Conservation (phyloP, 2,329 filamentous ascomycete species). For the Magnaporthiopsis poae region DNA sequence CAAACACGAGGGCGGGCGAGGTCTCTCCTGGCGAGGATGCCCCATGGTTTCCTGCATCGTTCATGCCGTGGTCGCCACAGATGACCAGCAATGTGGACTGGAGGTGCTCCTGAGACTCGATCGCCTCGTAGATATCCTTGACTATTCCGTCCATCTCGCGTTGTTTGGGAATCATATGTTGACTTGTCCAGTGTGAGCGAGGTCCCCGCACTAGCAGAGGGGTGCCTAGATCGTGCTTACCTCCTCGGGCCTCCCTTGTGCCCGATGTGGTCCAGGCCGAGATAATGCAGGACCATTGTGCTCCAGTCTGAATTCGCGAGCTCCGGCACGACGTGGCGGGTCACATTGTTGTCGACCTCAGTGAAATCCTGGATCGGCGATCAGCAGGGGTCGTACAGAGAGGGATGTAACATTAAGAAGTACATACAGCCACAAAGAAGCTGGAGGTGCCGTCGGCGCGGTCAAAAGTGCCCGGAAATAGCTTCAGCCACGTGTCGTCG, state of each 20-base stretch:
- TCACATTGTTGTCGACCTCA: slow-evolving; percentile 96
- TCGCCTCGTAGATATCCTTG: slow-evolving; percentile 61
- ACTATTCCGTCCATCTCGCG: slow-evolving; percentile 54
- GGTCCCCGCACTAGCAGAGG: background rate
- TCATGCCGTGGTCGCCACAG: slow-evolving; percentile 98
- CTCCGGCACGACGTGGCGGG: slow-evolving; percentile 72
- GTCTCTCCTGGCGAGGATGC: slow-evolving; percentile 91
- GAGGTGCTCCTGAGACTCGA: slow-evolving; percentile 62
- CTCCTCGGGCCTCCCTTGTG: slow-evolving; percentile 86
- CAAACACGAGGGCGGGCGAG: slow-evolving; percentile 81
- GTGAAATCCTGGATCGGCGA: slow-evolving; percentile 73
- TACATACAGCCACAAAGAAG: slow-evolving; percentile 86
- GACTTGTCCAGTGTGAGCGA: slow-evolving; percentile 35
- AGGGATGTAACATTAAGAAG: background rate
- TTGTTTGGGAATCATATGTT: slow-evolving; percentile 89
- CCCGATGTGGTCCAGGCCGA: slow-evolving; percentile 92
- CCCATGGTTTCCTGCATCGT: slow-evolving; percentile 92
- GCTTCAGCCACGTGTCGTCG: slow-evolving; percentile 95
- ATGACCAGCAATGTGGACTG: slow-evolving; percentile 72
- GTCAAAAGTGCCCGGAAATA: slow-evolving; percentile 83
- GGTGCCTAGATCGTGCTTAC: slow-evolving; percentile 31
- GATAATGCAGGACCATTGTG: slow-evolving; percentile 86
- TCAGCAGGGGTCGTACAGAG: slow-evolving; percentile 5
- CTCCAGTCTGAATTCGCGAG: slow-evolving; percentile 75
- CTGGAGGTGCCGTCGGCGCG: slow-evolving; percentile 87